A percentile compares a stretch with the other conserved stretches of the same genome.
Conservation (phyloP, 2,329 filamentous ascomycete species). For the Ilyonectria mors-panacis region DNA sequence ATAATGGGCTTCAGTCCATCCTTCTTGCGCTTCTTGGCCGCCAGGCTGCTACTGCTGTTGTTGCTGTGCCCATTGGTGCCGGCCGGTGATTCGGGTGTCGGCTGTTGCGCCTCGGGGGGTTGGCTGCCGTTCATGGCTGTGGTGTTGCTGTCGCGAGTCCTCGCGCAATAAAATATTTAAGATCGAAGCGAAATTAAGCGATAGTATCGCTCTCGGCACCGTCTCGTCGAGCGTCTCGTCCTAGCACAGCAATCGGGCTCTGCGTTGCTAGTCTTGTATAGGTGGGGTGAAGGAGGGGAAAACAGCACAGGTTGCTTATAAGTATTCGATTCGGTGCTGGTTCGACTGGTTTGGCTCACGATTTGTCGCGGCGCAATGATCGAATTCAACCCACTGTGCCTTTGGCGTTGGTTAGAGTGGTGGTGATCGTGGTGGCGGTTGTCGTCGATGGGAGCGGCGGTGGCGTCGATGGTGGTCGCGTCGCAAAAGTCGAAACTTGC, state of each 20-base stretch:
- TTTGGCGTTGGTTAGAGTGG: constrained; percentile 5
- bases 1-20: constrained; percentile 82
- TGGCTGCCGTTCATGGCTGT: constrained; percentile 48
- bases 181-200: constrained; percentile 1
- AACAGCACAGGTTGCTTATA: constrained; percentile 34
- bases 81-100: constrained; percentile 42
- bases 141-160: constrained; percentile 27
- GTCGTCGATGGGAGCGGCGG: constrained; percentile 28
- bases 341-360: constrained; percentile 18
- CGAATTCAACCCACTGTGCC: constrained; percentile 1
- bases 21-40: constrained; percentile 81
- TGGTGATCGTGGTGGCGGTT: constrained; percentile 27
- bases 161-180: constrained; percentile 25
- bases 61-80: constrained; percentile 48
- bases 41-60: constrained; percentile 47
- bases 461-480: constrained; percentile 35
- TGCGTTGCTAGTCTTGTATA: constrained; percentile 29
- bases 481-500: constrained; percentile 42
- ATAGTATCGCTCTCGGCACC: constrained; percentile 21
- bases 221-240: constrained; percentile 29
- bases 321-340: constrained; percentile 37
- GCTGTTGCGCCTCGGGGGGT: constrained; percentile 52
- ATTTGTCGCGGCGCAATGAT: neutral
- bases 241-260: constrained; percentile 12
- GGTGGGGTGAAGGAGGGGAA: constrained; percentile 39